A percentile compares a stretch with the other conserved stretches of the same genome.
Conservation (phyloP, 306 rosid genomes). For the Medicago lupulina region DNA sequence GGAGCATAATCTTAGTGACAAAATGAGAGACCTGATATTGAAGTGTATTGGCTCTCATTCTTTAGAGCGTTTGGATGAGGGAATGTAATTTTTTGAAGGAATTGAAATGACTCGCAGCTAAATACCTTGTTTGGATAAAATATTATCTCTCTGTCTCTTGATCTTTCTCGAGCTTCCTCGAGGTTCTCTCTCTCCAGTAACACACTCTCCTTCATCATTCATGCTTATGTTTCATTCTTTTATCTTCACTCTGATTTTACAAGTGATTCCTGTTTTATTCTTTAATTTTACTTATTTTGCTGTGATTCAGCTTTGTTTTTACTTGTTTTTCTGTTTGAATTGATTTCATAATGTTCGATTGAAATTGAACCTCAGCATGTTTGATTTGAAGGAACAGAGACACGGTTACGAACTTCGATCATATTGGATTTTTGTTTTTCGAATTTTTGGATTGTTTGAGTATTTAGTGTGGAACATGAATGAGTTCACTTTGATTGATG, state of each 20-base stretch:
- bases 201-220: too few species aligned
- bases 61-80: not conserved
- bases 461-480: not conserved
- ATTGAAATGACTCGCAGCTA: too few species aligned
- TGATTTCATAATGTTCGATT: not conserved
- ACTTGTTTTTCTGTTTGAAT: slow-evolving; percentile 3
- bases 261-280: too few species aligned
- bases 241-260: too few species aligned
- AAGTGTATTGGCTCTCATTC: not conserved
- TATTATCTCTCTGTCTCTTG: too few species aligned
- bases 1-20: not conserved
- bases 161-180: too few species aligned
- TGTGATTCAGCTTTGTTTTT: not conserved
- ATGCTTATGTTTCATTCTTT: too few species aligned
- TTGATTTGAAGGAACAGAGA: slow-evolving; percentile 1
- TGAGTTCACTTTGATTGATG: too few species aligned
- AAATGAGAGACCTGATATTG: not conserved
- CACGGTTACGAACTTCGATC: not conserved
- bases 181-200: too few species aligned
- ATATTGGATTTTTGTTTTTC: not conserved
- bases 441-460: not conserved
- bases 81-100: too few species aligned
- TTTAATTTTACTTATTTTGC: not conserved
- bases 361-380: not conserved
- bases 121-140: too few species aligned